phyloP scores from a whole-genome alignment of 2,329 filamentous ascomycete genomes.

The Colletotrichum sidae region DNA sequence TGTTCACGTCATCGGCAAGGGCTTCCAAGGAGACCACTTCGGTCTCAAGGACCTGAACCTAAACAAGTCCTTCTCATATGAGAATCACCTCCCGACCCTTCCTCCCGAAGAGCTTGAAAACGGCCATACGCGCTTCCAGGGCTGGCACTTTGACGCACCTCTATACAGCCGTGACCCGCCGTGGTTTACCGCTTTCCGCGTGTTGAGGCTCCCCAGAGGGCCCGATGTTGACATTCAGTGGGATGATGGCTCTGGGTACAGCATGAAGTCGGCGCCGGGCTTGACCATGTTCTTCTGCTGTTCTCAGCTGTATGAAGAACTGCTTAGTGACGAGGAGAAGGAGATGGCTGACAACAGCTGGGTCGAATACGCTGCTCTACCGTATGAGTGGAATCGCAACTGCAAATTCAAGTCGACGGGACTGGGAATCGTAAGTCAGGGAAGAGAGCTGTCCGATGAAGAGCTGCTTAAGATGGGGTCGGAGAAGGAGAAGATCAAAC shows the following conservation, averaged over 20 bases:
- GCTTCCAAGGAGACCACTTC: slow-evolving; percentile 58
- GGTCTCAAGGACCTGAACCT: slow-evolving; percentile 53
- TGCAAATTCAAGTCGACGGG: slow-evolving; percentile 55
- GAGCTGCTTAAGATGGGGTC: slow-evolving; percentile 44
- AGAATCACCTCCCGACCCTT: slow-evolving; percentile 50
- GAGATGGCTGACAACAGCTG: slow-evolving; percentile 55
- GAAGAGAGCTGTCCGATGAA: slow-evolving; percentile 51
- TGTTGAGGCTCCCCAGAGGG: slow-evolving; percentile 50
- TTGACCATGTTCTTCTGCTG: slow-evolving; percentile 59
- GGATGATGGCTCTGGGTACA: slow-evolving; percentile 54
- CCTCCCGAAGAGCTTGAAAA: slow-evolving; percentile 48
- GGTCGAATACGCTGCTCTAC: slow-evolving; percentile 58
- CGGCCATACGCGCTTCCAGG: slow-evolving; percentile 58
- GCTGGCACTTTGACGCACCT: slow-evolving; percentile 61
- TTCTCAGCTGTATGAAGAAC: slow-evolving; percentile 52
- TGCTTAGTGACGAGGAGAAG: slow-evolving; percentile 54
- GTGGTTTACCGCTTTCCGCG: slow-evolving; percentile 55
- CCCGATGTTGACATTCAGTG: slow-evolving; percentile 53
- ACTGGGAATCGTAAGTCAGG: slow-evolving; percentile 52
- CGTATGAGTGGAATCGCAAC: slow-evolving; percentile 57
- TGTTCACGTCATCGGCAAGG: slow-evolving; percentile 58
- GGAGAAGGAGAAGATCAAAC: slow-evolving; percentile 41
- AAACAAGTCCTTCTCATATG: slow-evolving; percentile 46
- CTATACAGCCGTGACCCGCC: slow-evolving; percentile 55
- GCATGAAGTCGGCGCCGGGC: slow-evolving; percentile 55